Evolutionary conservation across 805 yeast genomes (phyloP), one percentile per base, ranked within the genome.

Genomic region (Zygotorulaspora sp.): DNA sequence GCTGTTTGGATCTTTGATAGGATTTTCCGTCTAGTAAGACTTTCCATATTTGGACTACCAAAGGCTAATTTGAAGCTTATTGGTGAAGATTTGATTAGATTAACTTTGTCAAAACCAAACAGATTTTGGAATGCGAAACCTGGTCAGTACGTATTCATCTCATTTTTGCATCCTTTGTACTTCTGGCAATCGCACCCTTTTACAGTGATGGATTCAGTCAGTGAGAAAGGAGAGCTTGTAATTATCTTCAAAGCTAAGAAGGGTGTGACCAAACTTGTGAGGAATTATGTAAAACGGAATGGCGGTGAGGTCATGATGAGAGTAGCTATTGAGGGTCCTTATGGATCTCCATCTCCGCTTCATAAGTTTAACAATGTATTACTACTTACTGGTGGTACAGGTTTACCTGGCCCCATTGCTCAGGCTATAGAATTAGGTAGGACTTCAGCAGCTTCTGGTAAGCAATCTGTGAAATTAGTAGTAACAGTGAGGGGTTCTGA

Each of bases 301-400:
- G 62, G 54, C 22, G 53, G 51, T 13, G 38, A 36, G 10, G 45
- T 58, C 20, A 42, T 52, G 18, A 55, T 73, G 35, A 62, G 61
- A 14, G 50, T 69, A 7, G 57, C 67, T 5, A 28, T 77, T 3
- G 90, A 83, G 53, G 89, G 90, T 1, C 88, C 89, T 2, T 83
- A 83, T 51, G 86, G 90, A 1, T 65, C 66, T 25, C 47, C 71
- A 2, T 53, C 74, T 3, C 73, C 79, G 2, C 61, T 75, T n/a
- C 61, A 65, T 18, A 60, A 65, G 30, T 80, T 71, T 48, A 73
- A 77, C 33, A 70, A 73, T 40, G 72, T 79, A 6, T 66, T 80
- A 7, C 68, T 80, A 25, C 44, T 83, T 14, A 81, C 89, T 3
- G 89, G 86, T 31, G 90, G 92, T 24, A 77, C 77, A 35, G 92